phyloP scores from a whole-genome alignment of 805 yeast species.

The Candida loeiensis region DNA sequence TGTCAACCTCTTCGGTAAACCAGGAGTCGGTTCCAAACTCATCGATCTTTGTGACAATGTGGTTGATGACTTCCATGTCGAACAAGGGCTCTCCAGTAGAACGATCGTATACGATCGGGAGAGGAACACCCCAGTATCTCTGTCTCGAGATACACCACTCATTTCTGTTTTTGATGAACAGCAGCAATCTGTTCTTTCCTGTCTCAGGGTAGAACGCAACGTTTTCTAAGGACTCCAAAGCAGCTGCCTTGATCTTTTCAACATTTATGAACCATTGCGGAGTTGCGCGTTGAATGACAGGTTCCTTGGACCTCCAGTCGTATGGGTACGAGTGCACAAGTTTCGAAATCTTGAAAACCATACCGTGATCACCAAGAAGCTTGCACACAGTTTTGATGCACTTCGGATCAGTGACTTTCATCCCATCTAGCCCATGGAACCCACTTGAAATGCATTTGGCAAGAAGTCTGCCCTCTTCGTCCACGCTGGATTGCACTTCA shows the following conservation, averaged over 20 bases:
- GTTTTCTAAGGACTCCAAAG: conserved; percentile 53
- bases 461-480: conserved; percentile 65
- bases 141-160: conserved; percentile 99
- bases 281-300: conserved; percentile 91
- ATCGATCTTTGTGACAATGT: conserved; percentile 55
- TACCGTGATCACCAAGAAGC: conserved; percentile 37
- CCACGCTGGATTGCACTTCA: conserved; percentile 71
- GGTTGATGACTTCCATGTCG: conserved; percentile 51
- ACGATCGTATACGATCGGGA: conserved; percentile 69
- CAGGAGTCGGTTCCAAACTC: conserved; percentile 71
- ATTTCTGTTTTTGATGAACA: conserved; percentile 72
- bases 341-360: conserved; percentile 48
- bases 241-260: conserved; percentile 60
- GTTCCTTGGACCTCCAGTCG: conserved; percentile 96
- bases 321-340: conserved; percentile 87
- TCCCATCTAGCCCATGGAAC: conserved; percentile 46
- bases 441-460: conserved; percentile 48
- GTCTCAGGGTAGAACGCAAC: conserved; percentile 73
- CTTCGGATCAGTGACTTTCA: conserved; percentile 23
- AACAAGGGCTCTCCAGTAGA: conserved; percentile 63
- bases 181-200: conserved; percentile 65
- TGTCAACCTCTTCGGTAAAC: conserved; percentile 58
- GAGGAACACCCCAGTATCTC: conserved; percentile 97
- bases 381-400: conserved; percentile 51
- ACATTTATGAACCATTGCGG: conserved; percentile 97